Evolutionary conservation across 2,329 filamentous ascomycete species (phyloP), one percentile per base, ranked within the genome.

Genomic region (Colletotrichum sp.): DNA sequence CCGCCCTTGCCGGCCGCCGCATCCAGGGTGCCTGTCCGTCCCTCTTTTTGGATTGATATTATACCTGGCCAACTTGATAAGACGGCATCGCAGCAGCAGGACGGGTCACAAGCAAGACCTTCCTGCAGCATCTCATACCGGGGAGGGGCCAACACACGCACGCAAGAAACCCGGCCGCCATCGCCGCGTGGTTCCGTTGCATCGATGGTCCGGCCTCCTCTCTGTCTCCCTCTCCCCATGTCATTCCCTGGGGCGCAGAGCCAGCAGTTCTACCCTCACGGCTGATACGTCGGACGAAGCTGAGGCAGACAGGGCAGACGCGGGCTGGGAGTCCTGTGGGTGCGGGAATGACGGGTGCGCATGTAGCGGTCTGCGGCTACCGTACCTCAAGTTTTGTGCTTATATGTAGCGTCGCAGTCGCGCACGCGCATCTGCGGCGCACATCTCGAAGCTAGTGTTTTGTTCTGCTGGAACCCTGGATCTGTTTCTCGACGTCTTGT

Each of bases 371-470:
- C 70, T 70, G 74, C 36, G 57, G 32, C 44, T 26, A 36, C 26
- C 26, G 44, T 52, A 52, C 44, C 18, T 63, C 18, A 2, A 1
- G 2, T 36, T 55, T 44, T 12, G 24, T 69, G 44, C 44, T 52
- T 52, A 49, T 21, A 62, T 68, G 66, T 76, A 34, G 21, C 36
- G 71, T 65, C 62, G 60, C 75, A 70, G 65, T 36, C 30, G 59
- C 74, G 64, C 74, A 76, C 70, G 70, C 73, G 28, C 73, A 52
- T 36, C 44, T 66, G 59, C 9, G 24, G 28, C 55, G 36, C 39
- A 62, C 30, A 68, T 65, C 71, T 69, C 44, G 49, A 69, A 69
- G 71, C 65, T 65, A 74, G 70, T 65, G 59, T 74, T 76, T 74
- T 49, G 64, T 69, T 68, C 44, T 65, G 65, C 49, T 69, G 55